Conservation (phyloP, 192 early-diverging fungal genomes). For the Backusella westeae region DNA sequence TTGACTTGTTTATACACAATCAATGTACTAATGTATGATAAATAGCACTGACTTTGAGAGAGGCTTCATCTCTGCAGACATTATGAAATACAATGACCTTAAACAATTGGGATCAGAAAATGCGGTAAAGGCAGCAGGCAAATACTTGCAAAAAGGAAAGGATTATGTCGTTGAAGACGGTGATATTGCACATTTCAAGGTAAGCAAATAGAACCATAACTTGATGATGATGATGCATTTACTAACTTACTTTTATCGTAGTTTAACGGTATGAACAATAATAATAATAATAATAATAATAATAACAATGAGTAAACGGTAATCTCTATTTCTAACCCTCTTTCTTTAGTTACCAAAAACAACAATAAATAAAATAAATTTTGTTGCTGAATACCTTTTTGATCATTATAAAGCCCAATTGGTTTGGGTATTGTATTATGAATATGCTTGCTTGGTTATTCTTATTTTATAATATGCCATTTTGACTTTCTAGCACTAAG, state of each 20-base stretch:
- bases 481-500: not conserved
- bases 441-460: too few species aligned
- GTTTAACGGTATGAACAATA: not conserved
- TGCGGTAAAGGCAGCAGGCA: slow-evolving; percentile 72
- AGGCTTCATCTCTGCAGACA: slow-evolving; percentile 79
- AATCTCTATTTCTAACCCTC: not conserved
- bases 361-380: not conserved
- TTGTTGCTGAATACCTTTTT: too few species aligned
- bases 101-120: slow-evolving; percentile 58
- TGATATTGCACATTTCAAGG: slow-evolving; percentile 54
- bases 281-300: too few species aligned
- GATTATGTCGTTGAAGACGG: slow-evolving; percentile 72
- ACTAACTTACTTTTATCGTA: not conserved
- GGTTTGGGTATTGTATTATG: too few species aligned
- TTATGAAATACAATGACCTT: slow-evolving; percentile 56
- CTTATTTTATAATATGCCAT: not conserved
- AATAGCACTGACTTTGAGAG: slow-evolving; percentile 71
- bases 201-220: not conserved
- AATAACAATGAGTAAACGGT: not conserved
- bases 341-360: not conserved
- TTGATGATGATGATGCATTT: not conserved
- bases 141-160: slow-evolving; percentile 69
- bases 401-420: too few species aligned
- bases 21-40: slow-evolving; percentile 22
- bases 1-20: slow-evolving; percentile 6